Evolutionary conservation across 805 yeast species (phyloP).

Genomic region (Ogataea naganishii): DNA sequence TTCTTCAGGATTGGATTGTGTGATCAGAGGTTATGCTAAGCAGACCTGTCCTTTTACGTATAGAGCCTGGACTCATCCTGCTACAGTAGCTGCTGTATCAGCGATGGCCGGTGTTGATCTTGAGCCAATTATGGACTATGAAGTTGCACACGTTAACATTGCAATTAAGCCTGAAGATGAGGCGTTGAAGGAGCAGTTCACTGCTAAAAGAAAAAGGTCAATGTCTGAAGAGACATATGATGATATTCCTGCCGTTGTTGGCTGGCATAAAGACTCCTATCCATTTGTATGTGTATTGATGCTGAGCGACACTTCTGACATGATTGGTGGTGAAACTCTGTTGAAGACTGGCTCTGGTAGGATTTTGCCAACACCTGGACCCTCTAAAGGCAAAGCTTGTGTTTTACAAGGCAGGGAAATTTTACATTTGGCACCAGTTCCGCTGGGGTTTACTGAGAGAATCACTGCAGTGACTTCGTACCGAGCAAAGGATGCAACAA

Average conservation of each 20-base stretch:
- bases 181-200: slow-evolving; percentile 22
- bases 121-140: slow-evolving; percentile 48
- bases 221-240: slow-evolving; percentile 16
- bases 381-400: slow-evolving; percentile 41
- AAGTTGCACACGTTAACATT: slow-evolving; percentile 44
- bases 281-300: slow-evolving; percentile 59
- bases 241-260: slow-evolving; percentile 46
- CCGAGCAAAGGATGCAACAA: slow-evolving; percentile 29
- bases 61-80: slow-evolving; percentile 53
- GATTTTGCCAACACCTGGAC: slow-evolving; percentile 27
- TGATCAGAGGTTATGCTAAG: slow-evolving; percentile 42
- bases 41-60: slow-evolving; percentile 40
- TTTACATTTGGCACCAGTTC: slow-evolving; percentile 38
- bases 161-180: slow-evolving; percentile 32
- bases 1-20: slow-evolving; percentile 41
- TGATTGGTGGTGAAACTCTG: slow-evolving; percentile 57
- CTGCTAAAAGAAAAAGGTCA: slow-evolving; percentile 16
- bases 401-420: slow-evolving; percentile 39
- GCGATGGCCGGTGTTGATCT: slow-evolving; percentile 54
- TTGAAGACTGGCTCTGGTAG: slow-evolving; percentile 36
- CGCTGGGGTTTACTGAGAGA: slow-evolving; percentile 31
- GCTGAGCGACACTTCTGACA: slow-evolving; percentile 47
- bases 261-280: slow-evolving; percentile 58
- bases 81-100: slow-evolving; percentile 41
- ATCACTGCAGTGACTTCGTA: slow-evolving; percentile 34